Evolutionary conservation across 441 rosid genomes (phyloP).

Genomic region (Croton laevigatus): DNA sequence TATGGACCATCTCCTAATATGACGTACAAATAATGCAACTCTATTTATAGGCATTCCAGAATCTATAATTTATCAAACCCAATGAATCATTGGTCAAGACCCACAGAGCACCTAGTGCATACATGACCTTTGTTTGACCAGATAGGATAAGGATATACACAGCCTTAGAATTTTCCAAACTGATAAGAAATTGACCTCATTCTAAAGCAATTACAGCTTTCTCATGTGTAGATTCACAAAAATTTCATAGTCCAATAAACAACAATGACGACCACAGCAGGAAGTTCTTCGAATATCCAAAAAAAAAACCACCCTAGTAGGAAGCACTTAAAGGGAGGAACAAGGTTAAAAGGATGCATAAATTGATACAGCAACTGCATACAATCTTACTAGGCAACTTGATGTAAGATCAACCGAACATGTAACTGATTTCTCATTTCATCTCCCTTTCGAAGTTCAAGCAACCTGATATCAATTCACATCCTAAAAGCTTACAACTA

Average conservation of each 20-base stretch:
- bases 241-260: background rate
- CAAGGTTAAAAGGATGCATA: background rate
- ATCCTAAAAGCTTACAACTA: no score
- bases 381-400: background rate
- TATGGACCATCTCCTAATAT: background rate
- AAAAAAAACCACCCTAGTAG: background rate
- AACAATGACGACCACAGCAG: background rate
- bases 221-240: background rate
- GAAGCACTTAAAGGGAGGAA: background rate
- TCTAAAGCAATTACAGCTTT: background rate
- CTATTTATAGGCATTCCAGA: no score
- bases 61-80: background rate
- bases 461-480: no score
- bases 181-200: background rate
- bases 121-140: background rate
- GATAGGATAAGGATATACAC: background rate
- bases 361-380: background rate
- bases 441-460: no score
- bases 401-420: background rate
- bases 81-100: background rate
- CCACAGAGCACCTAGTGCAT: background rate
- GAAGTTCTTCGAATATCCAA: background rate
- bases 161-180: background rate
- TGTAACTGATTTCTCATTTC: no score
- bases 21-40: background rate